phyloP scores from a whole-genome alignment of 2,329 filamentous ascomycete genomes.

The Capronia epimyces region DNA sequence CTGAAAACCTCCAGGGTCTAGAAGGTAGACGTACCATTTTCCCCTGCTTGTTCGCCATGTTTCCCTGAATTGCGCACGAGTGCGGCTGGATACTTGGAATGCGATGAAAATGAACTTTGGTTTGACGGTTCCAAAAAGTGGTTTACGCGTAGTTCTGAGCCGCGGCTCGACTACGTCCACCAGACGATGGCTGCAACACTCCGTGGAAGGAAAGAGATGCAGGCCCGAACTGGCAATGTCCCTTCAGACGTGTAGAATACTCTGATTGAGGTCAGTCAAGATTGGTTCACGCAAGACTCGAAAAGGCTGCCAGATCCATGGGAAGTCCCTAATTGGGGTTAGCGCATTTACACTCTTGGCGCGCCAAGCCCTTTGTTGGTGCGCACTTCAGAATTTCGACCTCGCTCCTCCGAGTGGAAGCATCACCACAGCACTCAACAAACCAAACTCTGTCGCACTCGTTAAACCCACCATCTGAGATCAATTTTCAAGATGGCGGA shows the following conservation, averaged over 20 bases:
- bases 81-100: slow-evolving; percentile 35
- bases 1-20: not conserved
- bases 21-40: slow-evolving; percentile 78
- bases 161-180: slow-evolving; percentile 24
- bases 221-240: slow-evolving; percentile 25
- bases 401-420: not conserved
- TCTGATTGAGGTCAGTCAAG: not conserved
- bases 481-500: slow-evolving; percentile 51
- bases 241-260: not conserved
- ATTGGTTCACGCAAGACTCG: slow-evolving; percentile 1
- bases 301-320: slow-evolving; percentile 5
- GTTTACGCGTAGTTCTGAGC: slow-evolving; percentile 20
- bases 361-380: slow-evolving; percentile 7
- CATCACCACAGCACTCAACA: not conserved
- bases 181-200: slow-evolving; percentile 26
- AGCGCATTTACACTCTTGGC: slow-evolving; percentile 4
- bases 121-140: slow-evolving; percentile 20
- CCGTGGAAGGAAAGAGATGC: slow-evolving; percentile 3
- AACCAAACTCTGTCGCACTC: slow-evolving; percentile 29
- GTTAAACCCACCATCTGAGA: slow-evolving; percentile 29
- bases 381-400: slow-evolving; percentile 7
- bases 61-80: slow-evolving; percentile 43
- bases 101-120: not conserved
- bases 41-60: slow-evolving; percentile 87
- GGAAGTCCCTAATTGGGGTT: slow-evolving; percentile 2